These are phyloP conservation scores for Coemansia sp. DNA, from an alignment of 192 early-diverging fungal genomes.

Conservation along the genomic window DNA sequence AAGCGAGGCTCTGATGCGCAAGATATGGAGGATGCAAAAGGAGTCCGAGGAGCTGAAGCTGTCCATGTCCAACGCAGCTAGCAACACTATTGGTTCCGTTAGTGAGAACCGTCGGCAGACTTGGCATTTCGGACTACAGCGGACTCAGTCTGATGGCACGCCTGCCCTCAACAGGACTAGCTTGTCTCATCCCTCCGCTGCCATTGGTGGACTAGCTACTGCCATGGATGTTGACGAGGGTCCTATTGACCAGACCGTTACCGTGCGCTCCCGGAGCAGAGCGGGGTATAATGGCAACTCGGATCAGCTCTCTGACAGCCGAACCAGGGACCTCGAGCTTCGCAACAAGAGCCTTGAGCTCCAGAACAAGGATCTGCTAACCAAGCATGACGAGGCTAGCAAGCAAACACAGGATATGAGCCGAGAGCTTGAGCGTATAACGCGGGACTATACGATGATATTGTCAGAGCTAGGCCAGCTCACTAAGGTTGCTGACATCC, in stretches of 20 bases:
- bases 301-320: not conserved
- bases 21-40: constrained; percentile 24
- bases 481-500: constrained; percentile 27
- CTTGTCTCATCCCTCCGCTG: not conserved
- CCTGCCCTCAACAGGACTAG: not conserved
- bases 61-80: constrained; percentile 18
- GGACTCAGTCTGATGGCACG: not conserved
- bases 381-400: constrained; percentile 13
- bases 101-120: constrained; percentile 43
- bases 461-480: constrained; percentile 34
- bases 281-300: not conserved
- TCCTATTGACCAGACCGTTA: not conserved
- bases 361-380: constrained; percentile 14
- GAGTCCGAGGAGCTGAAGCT: constrained; percentile 33
- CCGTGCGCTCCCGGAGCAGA: not conserved
- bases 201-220: not conserved
- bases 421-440: constrained; percentile 24
- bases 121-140: constrained; percentile 50
- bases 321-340: constrained; percentile 4
- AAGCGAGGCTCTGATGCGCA: constrained; percentile 50
- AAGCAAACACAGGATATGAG: constrained; percentile 28
- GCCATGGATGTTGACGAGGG: constrained; percentile 28
- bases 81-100: constrained; percentile 4
- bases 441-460: constrained; percentile 37
- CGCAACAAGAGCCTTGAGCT: constrained; percentile 11